Evolutionary conservation across 2,329 filamentous ascomycete genomes (phyloP).

Genomic region (Ceratocystis diversiconidia): DNA sequence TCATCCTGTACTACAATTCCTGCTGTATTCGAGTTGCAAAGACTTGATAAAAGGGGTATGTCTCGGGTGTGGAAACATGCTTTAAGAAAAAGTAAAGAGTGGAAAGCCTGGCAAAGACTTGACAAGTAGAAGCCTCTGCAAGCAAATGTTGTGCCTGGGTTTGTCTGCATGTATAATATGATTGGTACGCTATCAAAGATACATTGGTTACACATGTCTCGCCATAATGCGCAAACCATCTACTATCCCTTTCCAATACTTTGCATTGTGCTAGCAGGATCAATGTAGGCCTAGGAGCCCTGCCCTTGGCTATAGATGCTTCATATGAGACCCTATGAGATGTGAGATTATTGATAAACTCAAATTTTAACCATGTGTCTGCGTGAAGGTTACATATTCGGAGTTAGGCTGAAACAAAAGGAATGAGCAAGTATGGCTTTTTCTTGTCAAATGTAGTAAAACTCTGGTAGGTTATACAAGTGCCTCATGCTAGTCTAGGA

Average conservation of each 20-base stretch:
- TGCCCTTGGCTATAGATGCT: background rate
- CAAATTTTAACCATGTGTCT: background rate
- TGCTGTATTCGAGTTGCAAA: background rate
- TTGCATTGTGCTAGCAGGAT: background rate
- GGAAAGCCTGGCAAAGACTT: background rate
- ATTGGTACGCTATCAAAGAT: background rate
- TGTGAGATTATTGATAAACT: background rate
- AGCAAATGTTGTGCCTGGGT: background rate
- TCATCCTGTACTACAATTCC: background rate
- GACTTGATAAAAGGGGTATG: background rate
- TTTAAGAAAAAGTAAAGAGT: background rate
- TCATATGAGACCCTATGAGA: background rate
- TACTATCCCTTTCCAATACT: background rate
- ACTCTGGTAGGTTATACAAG: background rate
- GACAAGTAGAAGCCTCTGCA: background rate
- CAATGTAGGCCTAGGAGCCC: background rate
- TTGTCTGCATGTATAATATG: background rate
- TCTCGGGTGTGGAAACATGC: background rate
- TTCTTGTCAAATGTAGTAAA: background rate
- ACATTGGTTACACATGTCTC: background rate
- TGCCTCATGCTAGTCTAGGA: background rate
- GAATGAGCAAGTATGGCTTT: background rate
- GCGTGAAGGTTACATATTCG: background rate
- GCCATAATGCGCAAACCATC: background rate
- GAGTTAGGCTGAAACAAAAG: background rate